Percentiles rank a stretch among this genome's conserved stretches.
Evolutionary conservation across 257 asterid genomes (phyloP).

Genomic region (Ilex aquifolium): DNA sequence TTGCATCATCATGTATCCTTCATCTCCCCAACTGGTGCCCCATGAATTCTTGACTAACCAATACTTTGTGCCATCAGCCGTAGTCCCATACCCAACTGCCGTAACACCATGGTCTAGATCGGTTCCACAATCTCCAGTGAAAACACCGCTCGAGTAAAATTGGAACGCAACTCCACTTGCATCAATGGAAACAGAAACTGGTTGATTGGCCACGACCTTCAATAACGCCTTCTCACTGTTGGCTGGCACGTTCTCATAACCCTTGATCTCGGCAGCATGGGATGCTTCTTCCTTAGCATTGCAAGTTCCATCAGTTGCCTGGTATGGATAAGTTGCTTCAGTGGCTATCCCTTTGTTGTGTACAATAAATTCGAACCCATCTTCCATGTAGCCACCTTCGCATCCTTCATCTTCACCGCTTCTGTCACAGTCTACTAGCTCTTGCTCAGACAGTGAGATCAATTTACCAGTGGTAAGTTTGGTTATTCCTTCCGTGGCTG

Average conservation of each 20-base stretch:
- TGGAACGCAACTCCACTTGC: constrained; percentile 28
- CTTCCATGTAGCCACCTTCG: constrained; percentile 17
- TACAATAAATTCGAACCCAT: too few relatives aligned
- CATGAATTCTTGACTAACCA: constrained; percentile 12
- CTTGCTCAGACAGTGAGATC: constrained; percentile 35
- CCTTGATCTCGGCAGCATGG: too few relatives aligned
- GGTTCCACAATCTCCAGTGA: constrained; percentile 33
- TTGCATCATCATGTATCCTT: too few relatives aligned
- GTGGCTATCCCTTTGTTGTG: too few relatives aligned
- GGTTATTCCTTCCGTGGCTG: constrained; percentile 34
- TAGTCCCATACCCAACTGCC: constrained; percentile 25
- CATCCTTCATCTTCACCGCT: constrained; percentile 24
- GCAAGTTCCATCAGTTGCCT: too few relatives aligned
- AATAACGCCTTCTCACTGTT: too few relatives aligned
- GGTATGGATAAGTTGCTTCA: too few relatives aligned
- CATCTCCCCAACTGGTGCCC: too few relatives aligned
- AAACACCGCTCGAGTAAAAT: constrained; percentile 29
- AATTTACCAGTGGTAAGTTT: constrained; percentile 13
- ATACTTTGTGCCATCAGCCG: constrained; percentile 20
- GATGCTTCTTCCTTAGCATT: too few relatives aligned
- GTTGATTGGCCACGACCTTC: too few relatives aligned
- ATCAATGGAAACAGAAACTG: not conserved
- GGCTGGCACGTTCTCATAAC: too few relatives aligned
- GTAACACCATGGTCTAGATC: constrained; percentile 36
- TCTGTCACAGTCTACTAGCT: constrained; percentile 40